Base-by-base conservation (phyloP, 2,329 filamentous ascomycete species). In the Exophiala viscosa region DNA sequence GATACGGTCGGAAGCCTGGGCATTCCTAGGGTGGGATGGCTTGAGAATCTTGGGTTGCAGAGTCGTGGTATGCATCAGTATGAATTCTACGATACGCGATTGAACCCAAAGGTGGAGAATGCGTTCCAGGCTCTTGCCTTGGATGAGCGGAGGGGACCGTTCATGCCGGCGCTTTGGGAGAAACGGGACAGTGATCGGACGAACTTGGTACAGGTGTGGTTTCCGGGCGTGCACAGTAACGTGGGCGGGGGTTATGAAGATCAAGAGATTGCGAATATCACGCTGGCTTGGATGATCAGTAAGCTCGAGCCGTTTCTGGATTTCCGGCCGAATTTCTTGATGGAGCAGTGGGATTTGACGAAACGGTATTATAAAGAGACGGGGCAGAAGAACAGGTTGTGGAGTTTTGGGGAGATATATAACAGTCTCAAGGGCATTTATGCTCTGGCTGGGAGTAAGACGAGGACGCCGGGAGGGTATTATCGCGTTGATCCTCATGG, bases 261-360 rank as follows among this genome's bases (percentile, higher is more conserved):
- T 57, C 70, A 75, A 57, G 71, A 75, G 41, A 67, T 77, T 32
- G 70, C 75, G 8, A 75, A 78, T 58, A 70, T 77, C 41, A 70
- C 71, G 15, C 65, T 78, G 13, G 74, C 74, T 1, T 78, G 75
- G 75, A 77, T 78, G 75, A 76, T 78, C 66, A 65, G 74, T 55
- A 65, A 73, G 45, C 66, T 74, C 28, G 65, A 64, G 32, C 60
- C 59, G n/a, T 63, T 61, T 40, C 47, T 64, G 32, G 62, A 64
- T 38, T 64, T 64, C 36, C 48, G 61, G n/a, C 54, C 48, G 0
- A 55, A 61, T 42, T 61, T 57, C 18, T 49, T 64, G n/a, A 57
- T 62, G 20, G 36, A 45, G 5, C 49, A 60, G 23, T 58, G 58
- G 39, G 58, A 63, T 9, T 50, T 53, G 15, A 60, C 56, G 28